Evolutionary conservation across 768 basidiomycete species (phyloP).

Genomic region (Trametes cinnabarina): DNA sequence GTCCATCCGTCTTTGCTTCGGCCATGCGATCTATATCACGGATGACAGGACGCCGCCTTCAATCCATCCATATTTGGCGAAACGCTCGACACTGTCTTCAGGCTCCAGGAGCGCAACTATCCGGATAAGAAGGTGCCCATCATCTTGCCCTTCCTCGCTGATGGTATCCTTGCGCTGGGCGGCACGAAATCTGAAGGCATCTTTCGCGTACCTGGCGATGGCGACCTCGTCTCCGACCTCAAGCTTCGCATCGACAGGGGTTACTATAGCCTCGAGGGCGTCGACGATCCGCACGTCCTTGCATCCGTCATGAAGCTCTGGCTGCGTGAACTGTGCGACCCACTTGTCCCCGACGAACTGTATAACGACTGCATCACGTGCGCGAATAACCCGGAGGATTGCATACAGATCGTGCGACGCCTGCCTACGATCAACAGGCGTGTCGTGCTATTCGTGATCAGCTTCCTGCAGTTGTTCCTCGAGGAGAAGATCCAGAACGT

Average conservation of each 20-base stretch:
- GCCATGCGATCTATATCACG: neutral
- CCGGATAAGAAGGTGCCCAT: slow-evolving; percentile 84
- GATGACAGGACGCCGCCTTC: slow-evolving; percentile 80
- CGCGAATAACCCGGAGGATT: slow-evolving; percentile 63
- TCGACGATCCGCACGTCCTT: slow-evolving; percentile 88
- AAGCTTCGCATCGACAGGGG: slow-evolving; percentile 89
- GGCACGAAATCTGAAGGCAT: slow-evolving; percentile 87
- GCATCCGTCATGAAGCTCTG: slow-evolving; percentile 91
- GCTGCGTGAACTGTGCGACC: slow-evolving; percentile 88
- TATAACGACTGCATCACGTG: slow-evolving; percentile 86
- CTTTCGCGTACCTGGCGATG: slow-evolving; percentile 90
- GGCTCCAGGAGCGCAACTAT: slow-evolving; percentile 83
- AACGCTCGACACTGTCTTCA: slow-evolving; percentile 78
- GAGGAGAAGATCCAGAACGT: slow-evolving; percentile 66
- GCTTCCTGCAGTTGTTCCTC: slow-evolving; percentile 87
- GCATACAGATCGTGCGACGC: slow-evolving; percentile 69
- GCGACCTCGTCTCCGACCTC: slow-evolving; percentile 82
- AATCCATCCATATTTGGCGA: slow-evolving; percentile 94
- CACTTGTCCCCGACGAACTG: slow-evolving; percentile 86
- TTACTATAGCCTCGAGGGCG: slow-evolving; percentile 84
- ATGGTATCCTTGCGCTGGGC: slow-evolving; percentile 86
- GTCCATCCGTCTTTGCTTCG: neutral
- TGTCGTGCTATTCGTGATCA: slow-evolving; percentile 84
- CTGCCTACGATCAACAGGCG: slow-evolving; percentile 85
- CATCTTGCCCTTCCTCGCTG: slow-evolving; percentile 90